Base-by-base conservation (phyloP, 2,329 filamentous ascomycete species). In the Diplodia intermedia region DNA sequence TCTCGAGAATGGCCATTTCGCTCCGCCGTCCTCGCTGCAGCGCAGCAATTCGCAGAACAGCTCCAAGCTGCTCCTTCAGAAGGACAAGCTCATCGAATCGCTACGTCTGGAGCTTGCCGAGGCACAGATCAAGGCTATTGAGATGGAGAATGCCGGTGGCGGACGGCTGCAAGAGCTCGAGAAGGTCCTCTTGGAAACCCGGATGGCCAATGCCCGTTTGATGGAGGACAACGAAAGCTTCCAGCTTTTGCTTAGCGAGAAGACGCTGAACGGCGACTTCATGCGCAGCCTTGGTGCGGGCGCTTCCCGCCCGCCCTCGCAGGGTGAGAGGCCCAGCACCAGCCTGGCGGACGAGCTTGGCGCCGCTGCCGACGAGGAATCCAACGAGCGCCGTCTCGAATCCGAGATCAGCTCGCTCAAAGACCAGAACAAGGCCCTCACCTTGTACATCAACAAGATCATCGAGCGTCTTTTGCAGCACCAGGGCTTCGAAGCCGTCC, bases 151-250 rank as follows among this genome's bases (percentile, higher is more conserved):
- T 78, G 89, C 91, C 79, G 94, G 93, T 65, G 94, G 94, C 65
- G 93, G 93, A 55, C 89, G 91, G 33, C 83, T 97, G 75, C 91
- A 92, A 72, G 93, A 97, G 79, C 87, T 98, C n/a, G 94, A 98
- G 81, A 90, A 91, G 73, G 88, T 92, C 71, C 86, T 98, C 65
- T 89, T 97, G 81, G 94, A 98, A 76, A 90, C 93, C 49, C 92
- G 94, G 74, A 95, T 98, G 91, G 91, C 93, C 72, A 99, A 98
- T 77, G 95, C 95, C 68, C 89, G 94, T 55, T 84, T 99, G 71
- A 95, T 97, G 91, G 95, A 99, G 81, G 95, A 99, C 80, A 98
- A 98, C 75, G 95, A 99, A 81, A 97, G 93, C 81, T 99, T 97
- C 80, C 94, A 98, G 80, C 86, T 98, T 47, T 88, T 99, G 20